Conservation (phyloP, 371 early-diverging fungal species). For the Choanephora cucurbitarum region DNA sequence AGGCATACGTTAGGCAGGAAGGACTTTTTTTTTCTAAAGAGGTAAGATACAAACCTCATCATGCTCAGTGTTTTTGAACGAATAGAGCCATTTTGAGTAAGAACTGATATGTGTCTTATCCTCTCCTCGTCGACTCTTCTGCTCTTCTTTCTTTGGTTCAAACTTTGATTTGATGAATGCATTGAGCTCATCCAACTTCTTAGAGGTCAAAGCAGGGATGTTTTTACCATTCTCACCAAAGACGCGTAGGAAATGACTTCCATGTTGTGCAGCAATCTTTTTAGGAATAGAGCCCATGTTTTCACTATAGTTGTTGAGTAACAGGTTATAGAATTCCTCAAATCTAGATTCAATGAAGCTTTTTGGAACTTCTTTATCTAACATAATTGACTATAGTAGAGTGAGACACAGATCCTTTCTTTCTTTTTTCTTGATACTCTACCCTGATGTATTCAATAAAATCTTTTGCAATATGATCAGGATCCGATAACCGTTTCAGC, state of each 20-base stretch:
- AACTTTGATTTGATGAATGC: neutral
- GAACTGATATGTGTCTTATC: conserved; percentile 38
- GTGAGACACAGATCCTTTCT: too few relatives aligned
- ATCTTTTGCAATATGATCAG: conserved; percentile 69
- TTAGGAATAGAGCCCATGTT: conserved; percentile 37
- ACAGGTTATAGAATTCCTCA: conserved; percentile 39
- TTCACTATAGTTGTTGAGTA: conserved; percentile 27
- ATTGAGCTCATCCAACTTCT: neutral
- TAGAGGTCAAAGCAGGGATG: conserved; percentile 17
- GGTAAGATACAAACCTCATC: conserved; percentile 32
- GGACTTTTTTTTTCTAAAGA: conserved; percentile 12
- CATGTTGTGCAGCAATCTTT: conserved; percentile 58
- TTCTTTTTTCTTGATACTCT: conserved; percentile 1
- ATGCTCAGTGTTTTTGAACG: conserved; percentile 42
- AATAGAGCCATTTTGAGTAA: conserved; percentile 72
- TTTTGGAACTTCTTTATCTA: conserved; percentile 12
- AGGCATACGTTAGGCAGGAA: neutral
- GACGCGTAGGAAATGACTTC: conserved; percentile 39
- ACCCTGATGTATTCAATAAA: conserved; percentile 58
- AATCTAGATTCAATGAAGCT: conserved; percentile 19
- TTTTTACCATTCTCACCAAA: conserved; percentile 53
- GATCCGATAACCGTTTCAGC: conserved; percentile 69
- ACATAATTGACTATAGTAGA: conserved; percentile 16
- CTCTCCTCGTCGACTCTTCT: neutral
- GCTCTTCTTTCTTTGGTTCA: too few relatives aligned